Evolutionary conservation across 2,329 filamentous ascomycete species (phyloP).

Genomic region (Curvularia spicifera): DNA sequence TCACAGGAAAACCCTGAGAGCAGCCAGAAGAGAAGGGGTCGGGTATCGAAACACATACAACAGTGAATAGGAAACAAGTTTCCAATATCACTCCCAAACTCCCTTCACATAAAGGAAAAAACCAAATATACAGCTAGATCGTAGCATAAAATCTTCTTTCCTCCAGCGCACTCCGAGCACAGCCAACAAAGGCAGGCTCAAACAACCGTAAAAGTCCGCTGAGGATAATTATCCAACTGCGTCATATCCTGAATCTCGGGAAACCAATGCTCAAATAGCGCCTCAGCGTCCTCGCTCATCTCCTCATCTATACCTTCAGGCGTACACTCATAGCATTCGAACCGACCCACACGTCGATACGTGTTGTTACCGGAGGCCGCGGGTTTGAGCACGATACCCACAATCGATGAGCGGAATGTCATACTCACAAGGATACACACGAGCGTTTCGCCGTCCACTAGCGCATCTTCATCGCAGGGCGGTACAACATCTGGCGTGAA

Average conservation of each 20-base stretch:
- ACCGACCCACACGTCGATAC: conserved; percentile 44
- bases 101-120: background rate
- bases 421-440: conserved; percentile 45
- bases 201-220: conserved; percentile 40
- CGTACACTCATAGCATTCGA: conserved; percentile 48
- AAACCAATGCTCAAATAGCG: conserved; percentile 46
- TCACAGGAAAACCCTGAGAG: background rate
- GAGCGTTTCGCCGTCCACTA: conserved; percentile 40
- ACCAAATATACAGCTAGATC: background rate
- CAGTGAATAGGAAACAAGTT: background rate
- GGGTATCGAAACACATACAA: background rate
- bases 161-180: background rate
- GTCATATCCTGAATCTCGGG: conserved; percentile 48
- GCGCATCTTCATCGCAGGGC: conserved; percentile 34
- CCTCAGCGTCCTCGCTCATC: conserved; percentile 46
- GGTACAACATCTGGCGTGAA: conserved; percentile 44
- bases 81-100: background rate
- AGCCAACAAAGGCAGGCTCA: conserved; percentile 8
- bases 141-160: background rate
- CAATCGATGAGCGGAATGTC: conserved; percentile 46
- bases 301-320: conserved; percentile 33
- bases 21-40: background rate
- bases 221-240: conserved; percentile 41
- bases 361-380: conserved; percentile 21
- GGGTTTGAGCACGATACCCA: conserved; percentile 42